Evolutionary conservation across 768 basidiomycete species (phyloP).

Genomic region (Dacryopinax primogenitus): DNA sequence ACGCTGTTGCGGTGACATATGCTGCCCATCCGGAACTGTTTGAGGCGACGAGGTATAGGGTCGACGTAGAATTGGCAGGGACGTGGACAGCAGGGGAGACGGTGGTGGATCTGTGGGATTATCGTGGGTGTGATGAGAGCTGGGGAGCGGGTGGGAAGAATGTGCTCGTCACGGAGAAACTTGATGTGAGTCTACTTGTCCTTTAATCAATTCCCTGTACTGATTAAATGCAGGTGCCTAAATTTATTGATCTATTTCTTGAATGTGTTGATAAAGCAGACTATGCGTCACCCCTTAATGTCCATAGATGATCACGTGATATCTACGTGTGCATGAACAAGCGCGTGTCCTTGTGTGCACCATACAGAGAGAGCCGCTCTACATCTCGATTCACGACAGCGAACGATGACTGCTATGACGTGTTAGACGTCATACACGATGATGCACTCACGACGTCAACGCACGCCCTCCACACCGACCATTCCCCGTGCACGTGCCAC

Average conservation of each 20-base stretch:
- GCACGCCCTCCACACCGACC: not conserved
- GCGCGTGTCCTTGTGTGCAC: not conserved
- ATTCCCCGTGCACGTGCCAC: not conserved
- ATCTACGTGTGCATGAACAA: not conserved
- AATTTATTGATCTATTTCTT: constrained; percentile 54
- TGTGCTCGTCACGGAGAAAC: constrained; percentile 51
- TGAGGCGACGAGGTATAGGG: constrained; percentile 47
- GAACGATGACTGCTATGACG: not conserved
- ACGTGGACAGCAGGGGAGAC: constrained; percentile 61
- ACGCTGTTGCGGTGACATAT: constrained; percentile 70
- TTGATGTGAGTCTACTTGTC: constrained; percentile 43
- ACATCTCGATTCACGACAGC: no score
- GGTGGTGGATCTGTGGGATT: constrained; percentile 64
- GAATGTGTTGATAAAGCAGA: constrained; percentile 50
- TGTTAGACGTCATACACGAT: not conserved
- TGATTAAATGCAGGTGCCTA: constrained; percentile 37
- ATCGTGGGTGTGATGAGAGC: constrained; percentile 38
- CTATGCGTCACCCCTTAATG: constrained; percentile 46
- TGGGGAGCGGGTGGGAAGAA: constrained; percentile 71
- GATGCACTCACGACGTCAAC: not conserved
- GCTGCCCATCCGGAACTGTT: constrained; percentile 59
- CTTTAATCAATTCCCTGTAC: not conserved
- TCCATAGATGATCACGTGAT: not conserved
- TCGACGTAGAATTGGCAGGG: constrained; percentile 69
- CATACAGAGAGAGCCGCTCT: no score